Conservation (phyloP, 768 basidiomycete species). For the Cystobasidium ongulense region DNA sequence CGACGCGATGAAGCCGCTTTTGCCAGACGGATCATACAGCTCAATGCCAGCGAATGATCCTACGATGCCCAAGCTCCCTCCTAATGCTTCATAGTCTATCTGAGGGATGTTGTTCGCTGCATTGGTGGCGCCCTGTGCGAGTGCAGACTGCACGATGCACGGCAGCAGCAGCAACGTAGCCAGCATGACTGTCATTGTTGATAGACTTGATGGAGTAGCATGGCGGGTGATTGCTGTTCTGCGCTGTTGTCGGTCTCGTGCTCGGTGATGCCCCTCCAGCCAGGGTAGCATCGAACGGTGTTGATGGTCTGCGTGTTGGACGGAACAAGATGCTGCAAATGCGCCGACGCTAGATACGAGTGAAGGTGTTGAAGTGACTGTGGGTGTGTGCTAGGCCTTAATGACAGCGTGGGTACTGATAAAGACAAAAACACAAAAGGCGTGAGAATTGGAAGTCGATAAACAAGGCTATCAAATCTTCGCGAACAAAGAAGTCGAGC, state of each 20-base stretch:
- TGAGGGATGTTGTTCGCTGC: background rate
- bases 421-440: too few relatives aligned
- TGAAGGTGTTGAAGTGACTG: background rate
- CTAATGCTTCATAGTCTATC: conserved; percentile 73
- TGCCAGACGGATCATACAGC: conserved; percentile 61
- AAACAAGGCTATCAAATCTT: background rate
- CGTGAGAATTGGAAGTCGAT: too few relatives aligned
- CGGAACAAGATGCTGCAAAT: background rate
- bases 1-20: conserved; percentile 43
- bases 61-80: conserved; percentile 67
- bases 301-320: background rate
- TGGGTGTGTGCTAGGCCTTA: background rate
- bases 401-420: too few relatives aligned
- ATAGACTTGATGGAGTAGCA: background rate
- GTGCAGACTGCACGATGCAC: background rate
- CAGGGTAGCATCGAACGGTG: background rate
- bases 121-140: conserved; percentile 15
- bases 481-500: too few relatives aligned
- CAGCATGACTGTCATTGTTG: background rate
- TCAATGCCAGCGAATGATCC: conserved; percentile 83
- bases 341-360: background rate
- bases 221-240: background rate
- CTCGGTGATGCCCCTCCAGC: background rate
- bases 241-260: background rate
- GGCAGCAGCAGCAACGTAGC: background rate